These are phyloP conservation scores for Eucalyptus guilfoylei DNA, from an alignment of 345 rosid genomes.

Conservation along the genomic window DNA sequence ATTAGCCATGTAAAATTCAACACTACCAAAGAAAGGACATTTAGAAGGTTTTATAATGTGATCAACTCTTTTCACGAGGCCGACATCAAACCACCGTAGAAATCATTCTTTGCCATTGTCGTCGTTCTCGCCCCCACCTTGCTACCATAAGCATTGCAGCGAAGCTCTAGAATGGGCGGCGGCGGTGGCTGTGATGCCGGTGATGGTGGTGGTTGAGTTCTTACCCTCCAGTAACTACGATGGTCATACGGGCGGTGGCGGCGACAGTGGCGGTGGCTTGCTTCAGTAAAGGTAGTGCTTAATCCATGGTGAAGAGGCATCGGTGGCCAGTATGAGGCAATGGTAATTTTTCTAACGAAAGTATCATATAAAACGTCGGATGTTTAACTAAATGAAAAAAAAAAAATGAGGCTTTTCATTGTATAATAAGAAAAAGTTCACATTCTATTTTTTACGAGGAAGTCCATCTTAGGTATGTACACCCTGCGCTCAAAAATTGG, in stretches of 20 bases:
- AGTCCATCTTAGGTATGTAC: neutral
- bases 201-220: neutral
- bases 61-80: neutral
- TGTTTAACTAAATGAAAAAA: neutral
- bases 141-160: neutral
- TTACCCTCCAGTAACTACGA: neutral
- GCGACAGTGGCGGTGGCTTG: fast-evolving
- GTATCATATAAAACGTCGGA: neutral
- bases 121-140: neutral
- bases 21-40: neutral
- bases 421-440: neutral
- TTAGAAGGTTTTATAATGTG: neutral
- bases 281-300: neutral
- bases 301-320: neutral
- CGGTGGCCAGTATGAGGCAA: neutral
- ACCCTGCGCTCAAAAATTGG: neutral
- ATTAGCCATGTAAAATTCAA: neutral
- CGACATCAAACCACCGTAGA: neutral
- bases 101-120: neutral
- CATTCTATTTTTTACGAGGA: neutral
- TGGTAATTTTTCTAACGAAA: neutral
- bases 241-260: neutral
- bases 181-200: neutral
- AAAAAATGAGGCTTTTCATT: no score
- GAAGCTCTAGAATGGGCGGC: neutral